Base-by-base conservation (phyloP, 1,284 basidiomycete species). In the Coniferiporia weirii region DNA sequence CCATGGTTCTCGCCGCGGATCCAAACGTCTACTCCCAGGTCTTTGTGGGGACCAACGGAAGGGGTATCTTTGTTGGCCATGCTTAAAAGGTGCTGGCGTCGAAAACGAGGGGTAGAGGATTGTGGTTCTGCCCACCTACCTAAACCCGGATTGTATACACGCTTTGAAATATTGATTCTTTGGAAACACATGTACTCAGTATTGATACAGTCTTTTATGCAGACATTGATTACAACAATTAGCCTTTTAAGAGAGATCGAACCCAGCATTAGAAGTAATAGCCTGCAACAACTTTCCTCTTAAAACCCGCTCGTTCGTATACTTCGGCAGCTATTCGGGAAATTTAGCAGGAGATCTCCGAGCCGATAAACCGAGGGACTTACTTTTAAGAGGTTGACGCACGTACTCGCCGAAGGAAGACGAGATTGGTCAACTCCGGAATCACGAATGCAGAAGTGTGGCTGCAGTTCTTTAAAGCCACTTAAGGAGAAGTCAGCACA, bases 381-480 rank as follows among this genome's bases (percentile, higher is more conserved):
- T 60, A 85, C 87, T 79, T 95, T 95, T 43, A 95, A 73, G 10
- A 95, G 70, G 70, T 96, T 97, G 36, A 93, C 89, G 67, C 94
- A 97, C 0, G 91, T 93, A 64, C 87, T 89, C 0, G 85, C 78
- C 0, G 89, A 90, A 0, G 93, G 95, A 53, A 96, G 72, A 7
- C 95, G 80, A 46, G 79, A 77, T 63, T 89, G 76, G 68, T 96
- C 92, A 0, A 67, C 67, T 1, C 90, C 89, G 9, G 87, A 80
- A 63, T 90, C 90, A 6, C 91, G 82, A 56, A 98, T 94, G 0
- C 85, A 85, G 66, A 97, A 96, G 57, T 86, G 82, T 0, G 95
- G 95, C 17, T 85, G 79, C 2, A 98, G 80, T 67, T 95, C 89
- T 64, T 86, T 87, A 78, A 98, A 98, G 0, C 95, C 93, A 8